phyloP scores from a whole-genome alignment of 306 rosid genomes.

The Cucumis melo region DNA sequence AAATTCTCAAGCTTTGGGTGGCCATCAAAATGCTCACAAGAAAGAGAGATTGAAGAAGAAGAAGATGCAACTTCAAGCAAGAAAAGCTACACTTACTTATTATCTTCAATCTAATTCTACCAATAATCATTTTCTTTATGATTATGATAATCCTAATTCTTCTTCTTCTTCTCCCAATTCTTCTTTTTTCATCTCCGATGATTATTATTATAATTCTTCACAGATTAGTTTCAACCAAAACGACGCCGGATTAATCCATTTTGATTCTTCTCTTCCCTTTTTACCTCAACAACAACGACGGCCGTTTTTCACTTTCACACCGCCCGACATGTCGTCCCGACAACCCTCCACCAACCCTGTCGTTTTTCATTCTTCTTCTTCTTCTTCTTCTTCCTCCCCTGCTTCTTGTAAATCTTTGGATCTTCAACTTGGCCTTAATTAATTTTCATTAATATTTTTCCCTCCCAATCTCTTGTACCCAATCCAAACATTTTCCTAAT shows the following conservation, averaged over 20 bases:
- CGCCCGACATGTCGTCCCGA: background rate
- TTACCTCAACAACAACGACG: background rate
- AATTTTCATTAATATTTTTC: background rate
- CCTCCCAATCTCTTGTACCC: background rate
- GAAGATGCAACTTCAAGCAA: slow-evolving; percentile 77
- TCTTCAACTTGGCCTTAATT: slow-evolving; percentile 57
- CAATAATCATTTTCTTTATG: slow-evolving; percentile 12
- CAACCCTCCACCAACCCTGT: background rate
- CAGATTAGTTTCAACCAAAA: slow-evolving; percentile 34
- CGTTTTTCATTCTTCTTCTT: background rate
- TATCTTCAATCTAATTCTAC: slow-evolving; percentile 38
- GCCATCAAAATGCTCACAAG: slow-evolving; percentile 97
- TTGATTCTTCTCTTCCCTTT: background rate
- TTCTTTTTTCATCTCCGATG: background rate
- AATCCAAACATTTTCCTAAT: background rate
- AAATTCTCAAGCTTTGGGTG: slow-evolving; percentile 91
- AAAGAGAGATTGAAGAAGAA: slow-evolving; percentile 96
- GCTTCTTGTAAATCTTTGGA: slow-evolving; percentile 42
- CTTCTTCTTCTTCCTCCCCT: slow-evolving; percentile 20
- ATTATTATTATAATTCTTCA: slow-evolving; percentile 2
- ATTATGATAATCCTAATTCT: background rate
- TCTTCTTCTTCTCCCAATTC: background rate
- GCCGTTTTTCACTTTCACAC: background rate
- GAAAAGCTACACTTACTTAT: slow-evolving; percentile 50
- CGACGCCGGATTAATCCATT: background rate